Evolutionary conservation across 129 eudicot species (phyloP).

Genomic region (Centaurea solstitialis): DNA sequence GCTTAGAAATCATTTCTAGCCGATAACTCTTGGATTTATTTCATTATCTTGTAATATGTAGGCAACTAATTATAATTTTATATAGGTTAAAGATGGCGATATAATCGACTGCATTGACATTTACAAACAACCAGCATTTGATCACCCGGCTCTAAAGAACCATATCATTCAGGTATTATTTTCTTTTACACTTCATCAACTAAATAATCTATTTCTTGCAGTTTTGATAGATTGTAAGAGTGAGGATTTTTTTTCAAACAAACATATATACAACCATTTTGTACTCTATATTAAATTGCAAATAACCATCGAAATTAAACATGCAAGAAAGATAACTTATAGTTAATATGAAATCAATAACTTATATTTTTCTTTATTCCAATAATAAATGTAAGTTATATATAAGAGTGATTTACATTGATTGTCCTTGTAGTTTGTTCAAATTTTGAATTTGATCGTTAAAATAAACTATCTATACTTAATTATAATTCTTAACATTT

Average conservation of each 20-base stretch:
- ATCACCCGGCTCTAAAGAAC: slow-evolving; percentile 50
- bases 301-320: background rate
- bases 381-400: no score
- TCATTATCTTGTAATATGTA: background rate
- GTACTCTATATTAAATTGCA: background rate
- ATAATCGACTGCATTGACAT: slow-evolving; percentile 54
- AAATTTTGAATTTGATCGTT: no score
- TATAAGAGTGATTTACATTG: no score
- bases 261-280: background rate
- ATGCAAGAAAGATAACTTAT: background rate
- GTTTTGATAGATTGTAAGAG: background rate
- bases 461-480: no score
- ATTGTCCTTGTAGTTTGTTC: no score
- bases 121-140: slow-evolving; percentile 59
- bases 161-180: slow-evolving; percentile 50
- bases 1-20: background rate
- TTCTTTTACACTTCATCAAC: background rate
- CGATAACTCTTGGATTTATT: background rate
- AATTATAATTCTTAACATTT: no score
- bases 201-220: no score
- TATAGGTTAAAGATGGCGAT: slow-evolving; percentile 59
- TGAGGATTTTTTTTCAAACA: no score
- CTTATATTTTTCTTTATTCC: no score
- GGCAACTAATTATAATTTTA: background rate
- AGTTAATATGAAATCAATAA: background rate